phyloP scores from a whole-genome alignment of 495 filamentous ascomycete species.

The Aspergillus conjunctus region DNA sequence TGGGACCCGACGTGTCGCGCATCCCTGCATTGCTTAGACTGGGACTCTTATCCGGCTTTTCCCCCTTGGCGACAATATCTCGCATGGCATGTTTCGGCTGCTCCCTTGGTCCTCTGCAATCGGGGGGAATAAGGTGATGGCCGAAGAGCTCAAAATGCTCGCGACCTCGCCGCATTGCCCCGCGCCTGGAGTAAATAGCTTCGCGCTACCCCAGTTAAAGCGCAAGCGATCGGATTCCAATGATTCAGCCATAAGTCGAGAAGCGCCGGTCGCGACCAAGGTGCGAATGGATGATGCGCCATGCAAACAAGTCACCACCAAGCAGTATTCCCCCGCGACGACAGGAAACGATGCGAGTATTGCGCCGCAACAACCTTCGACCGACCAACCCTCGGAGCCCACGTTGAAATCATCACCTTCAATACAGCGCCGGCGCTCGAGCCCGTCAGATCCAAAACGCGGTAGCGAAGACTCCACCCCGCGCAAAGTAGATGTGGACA shows the following conservation, averaged over 20 bases:
- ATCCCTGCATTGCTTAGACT: constrained; percentile 26
- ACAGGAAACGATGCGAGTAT: constrained; percentile 6
- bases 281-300: constrained; percentile 33
- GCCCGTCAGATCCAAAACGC: constrained; percentile 17
- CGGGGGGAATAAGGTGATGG: constrained; percentile 55
- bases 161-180: constrained; percentile 36
- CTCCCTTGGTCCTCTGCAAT: constrained; percentile 58
- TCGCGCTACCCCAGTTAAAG: constrained; percentile 53
- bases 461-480: constrained; percentile 26
- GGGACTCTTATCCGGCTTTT: constrained; percentile 19
- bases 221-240: constrained; percentile 54
- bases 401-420: constrained; percentile 12
- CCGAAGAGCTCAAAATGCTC: constrained; percentile 52
- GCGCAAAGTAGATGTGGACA: constrained; percentile 35
- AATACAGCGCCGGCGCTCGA: constrained; percentile 20
- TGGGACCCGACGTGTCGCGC: constrained; percentile 27
- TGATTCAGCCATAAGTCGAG: constrained; percentile 27
- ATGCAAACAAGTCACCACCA: constrained; percentile 10
- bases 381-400: constrained; percentile 11
- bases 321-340: constrained; percentile 16
- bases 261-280: constrained; percentile 40
- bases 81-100: constrained; percentile 62
- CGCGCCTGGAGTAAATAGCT: constrained; percentile 42
- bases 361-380: constrained; percentile 19
- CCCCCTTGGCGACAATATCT: constrained; percentile 28